phyloP scores from a whole-genome alignment of 192 early-diverging fungal species.

The Dimargaris verticillata region DNA sequence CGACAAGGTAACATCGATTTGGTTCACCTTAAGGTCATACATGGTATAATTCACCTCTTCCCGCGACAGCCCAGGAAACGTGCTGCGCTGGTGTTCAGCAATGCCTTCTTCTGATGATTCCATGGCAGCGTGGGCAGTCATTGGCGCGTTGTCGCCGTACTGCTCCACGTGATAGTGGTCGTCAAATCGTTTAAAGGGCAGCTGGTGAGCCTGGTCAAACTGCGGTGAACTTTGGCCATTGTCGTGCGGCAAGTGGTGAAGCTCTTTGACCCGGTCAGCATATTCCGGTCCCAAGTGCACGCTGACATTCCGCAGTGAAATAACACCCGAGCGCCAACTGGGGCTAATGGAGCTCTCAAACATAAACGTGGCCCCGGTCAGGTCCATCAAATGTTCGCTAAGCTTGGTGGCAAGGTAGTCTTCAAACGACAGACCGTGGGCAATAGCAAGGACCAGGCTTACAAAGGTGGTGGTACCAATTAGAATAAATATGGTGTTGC shows the following conservation, averaged over 20 bases:
- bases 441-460: slow-evolving; percentile 55
- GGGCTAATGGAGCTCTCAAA: slow-evolving; percentile 89
- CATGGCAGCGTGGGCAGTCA: slow-evolving; percentile 7
- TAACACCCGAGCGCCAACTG: slow-evolving; percentile 76
- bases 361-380: slow-evolving; percentile 63
- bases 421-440: slow-evolving; percentile 74
- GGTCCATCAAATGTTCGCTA: slow-evolving; percentile 56
- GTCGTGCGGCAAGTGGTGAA: not conserved
- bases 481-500: slow-evolving; percentile 68
- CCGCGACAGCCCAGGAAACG: slow-evolving; percentile 11
- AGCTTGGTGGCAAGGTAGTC: slow-evolving; percentile 67
- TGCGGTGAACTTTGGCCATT: not conserved
- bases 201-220: not conserved
- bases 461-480: slow-evolving; percentile 81
- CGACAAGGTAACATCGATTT: slow-evolving; percentile 67
- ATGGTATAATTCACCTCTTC: slow-evolving; percentile 69
- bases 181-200: not conserved
- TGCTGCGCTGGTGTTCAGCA: not conserved
- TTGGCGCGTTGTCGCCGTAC: slow-evolving; percentile 14
- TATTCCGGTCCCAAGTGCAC: slow-evolving; percentile 32
- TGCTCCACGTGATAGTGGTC: slow-evolving; percentile 2
- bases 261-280: slow-evolving; percentile 10
- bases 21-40: slow-evolving; percentile 68
- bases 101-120: too few relatives aligned
- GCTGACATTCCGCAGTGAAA: slow-evolving; percentile 70